A percentile compares a stretch with the other conserved stretches of the same genome.
These are phyloP conservation scores for Malassezia psittaci DNA, from an alignment of 1,284 basidiomycete genomes.

Conservation along the genomic window DNA sequence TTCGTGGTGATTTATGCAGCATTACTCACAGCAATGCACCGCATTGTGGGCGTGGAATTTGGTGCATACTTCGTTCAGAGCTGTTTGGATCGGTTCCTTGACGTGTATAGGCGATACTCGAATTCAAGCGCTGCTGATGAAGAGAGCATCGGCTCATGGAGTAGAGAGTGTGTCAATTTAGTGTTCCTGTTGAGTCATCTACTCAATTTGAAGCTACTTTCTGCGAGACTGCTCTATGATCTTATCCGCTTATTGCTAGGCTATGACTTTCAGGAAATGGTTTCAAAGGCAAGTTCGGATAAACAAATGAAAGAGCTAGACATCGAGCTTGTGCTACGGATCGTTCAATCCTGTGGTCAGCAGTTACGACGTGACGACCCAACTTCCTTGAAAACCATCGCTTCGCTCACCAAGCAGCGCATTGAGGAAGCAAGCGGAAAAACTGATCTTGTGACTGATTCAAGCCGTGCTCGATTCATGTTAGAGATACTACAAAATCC, in stretches of 20 bases:
- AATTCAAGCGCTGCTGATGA: neutral
- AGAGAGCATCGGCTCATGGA: slow-evolving; percentile 16
- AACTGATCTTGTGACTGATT: slow-evolving; percentile 3
- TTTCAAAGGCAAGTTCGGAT: neutral
- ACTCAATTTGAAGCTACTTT: slow-evolving; percentile 90
- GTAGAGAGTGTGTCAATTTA: slow-evolving; percentile 78
- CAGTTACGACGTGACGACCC: slow-evolving; percentile 39
- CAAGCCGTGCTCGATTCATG: slow-evolving; percentile 42
- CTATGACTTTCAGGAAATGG: neutral
- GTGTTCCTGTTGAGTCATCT: slow-evolving; percentile 77
- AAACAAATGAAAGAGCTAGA: slow-evolving; percentile 21
- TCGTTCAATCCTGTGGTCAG: slow-evolving; percentile 54
- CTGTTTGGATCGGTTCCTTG: slow-evolving; percentile 23
- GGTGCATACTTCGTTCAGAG: slow-evolving; percentile 53
- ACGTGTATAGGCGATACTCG: slow-evolving; percentile 13
- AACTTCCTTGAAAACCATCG: slow-evolving; percentile 34
- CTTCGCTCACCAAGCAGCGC: slow-evolving; percentile 28
- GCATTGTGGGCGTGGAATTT: slow-evolving; percentile 78
- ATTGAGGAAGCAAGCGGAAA: slow-evolving; percentile 11
- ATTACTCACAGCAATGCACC: slow-evolving; percentile 72
- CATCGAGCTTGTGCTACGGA: slow-evolving; percentile 73
- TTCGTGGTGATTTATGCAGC: slow-evolving; percentile 85
- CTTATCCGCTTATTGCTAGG: slow-evolving; percentile 69
- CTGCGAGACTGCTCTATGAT: slow-evolving; percentile 78
- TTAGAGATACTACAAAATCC: slow-evolving; percentile 37